These are phyloP conservation scores for Ophiobolus disseminans DNA, from an alignment of 2,329 filamentous ascomycete species.

Conservation along the genomic window DNA sequence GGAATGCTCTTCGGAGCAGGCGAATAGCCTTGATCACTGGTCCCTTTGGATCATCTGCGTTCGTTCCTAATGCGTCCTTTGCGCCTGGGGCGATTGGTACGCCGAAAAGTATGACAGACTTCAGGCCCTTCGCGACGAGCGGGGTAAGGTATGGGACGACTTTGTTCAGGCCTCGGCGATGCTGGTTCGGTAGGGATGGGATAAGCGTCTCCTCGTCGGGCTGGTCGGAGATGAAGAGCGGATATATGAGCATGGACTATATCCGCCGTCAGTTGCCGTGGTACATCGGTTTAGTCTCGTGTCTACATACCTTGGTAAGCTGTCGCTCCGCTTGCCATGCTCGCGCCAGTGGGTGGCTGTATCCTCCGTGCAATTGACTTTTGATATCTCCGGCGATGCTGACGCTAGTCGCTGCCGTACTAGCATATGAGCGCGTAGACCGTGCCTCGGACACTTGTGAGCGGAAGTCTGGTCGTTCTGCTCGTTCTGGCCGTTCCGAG, in stretches of 20 bases:
- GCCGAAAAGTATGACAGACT: constrained; percentile 93
- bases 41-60: constrained; percentile 90
- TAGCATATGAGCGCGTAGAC: constrained; percentile 58
- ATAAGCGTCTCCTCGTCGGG: constrained; percentile 92
- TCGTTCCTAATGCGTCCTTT: constrained; percentile 91
- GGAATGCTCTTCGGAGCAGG: constrained; percentile 83
- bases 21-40: constrained; percentile 89
- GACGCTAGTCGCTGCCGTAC: constrained; percentile 60
- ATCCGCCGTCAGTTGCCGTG: constrained; percentile 23
- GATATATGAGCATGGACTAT: constrained; percentile 98
- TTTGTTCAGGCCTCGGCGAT: constrained; percentile 86
- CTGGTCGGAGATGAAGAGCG: constrained; percentile 93
- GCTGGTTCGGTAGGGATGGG: constrained; percentile 87
- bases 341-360: constrained; percentile 59
- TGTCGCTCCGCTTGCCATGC: constrained; percentile 62
- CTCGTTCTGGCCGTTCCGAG: constrained; percentile 40
- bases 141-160: constrained; percentile 84
- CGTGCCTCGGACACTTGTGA: constrained; percentile 56
- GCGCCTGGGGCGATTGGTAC: constrained; percentile 81
- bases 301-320: constrained; percentile 55
- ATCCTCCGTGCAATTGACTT: constrained; percentile 60
- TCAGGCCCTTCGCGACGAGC: constrained; percentile 86
- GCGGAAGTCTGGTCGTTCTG: constrained; percentile 53
- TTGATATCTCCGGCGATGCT: constrained; percentile 61
- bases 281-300: constrained; percentile 1